Evolutionary conservation across 108 stramenopile species (phyloP).

Genomic region (Aureococcus anophagefferens): DNA sequence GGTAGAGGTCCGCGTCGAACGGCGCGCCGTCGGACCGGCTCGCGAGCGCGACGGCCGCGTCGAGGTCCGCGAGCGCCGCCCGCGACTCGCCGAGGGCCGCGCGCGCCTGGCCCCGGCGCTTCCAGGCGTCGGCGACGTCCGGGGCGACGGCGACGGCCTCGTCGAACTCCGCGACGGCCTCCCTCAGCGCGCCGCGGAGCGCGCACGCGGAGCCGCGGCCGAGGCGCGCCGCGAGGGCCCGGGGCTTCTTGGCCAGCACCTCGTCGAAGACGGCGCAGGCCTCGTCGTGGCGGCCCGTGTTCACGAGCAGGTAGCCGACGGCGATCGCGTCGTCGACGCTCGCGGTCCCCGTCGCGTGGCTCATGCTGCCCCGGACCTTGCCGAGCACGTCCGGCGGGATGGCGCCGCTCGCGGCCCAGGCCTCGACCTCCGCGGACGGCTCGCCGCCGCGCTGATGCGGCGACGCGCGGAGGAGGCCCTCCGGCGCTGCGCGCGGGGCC

Average conservation of each 20-base stretch:
- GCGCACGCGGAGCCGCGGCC: neutral
- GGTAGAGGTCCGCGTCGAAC: neutral
- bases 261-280: conserved; percentile 18
- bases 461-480: too few relatives aligned
- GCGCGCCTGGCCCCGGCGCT: neutral
- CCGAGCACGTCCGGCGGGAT: neutral
- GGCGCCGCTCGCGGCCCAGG: neutral
- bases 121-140: neutral
- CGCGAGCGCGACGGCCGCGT: neutral
- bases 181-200: neutral
- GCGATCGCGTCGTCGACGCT: neutral
- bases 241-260: neutral
- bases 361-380: neutral
- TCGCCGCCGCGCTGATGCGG: neutral
- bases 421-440: neutral
- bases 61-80: neutral
- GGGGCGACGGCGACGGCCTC: neutral
- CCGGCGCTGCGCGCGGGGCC: too few relatives aligned
- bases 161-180: neutral
- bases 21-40: too few relatives aligned
- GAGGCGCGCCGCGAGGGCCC: neutral
- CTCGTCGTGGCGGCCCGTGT: conserved; percentile 16
- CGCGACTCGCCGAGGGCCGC: neutral
- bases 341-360: neutral
- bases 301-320: neutral